A percentile compares a stretch with the other conserved stretches of the same genome.
phyloP scores from a whole-genome alignment of 2,329 filamentous ascomycete species.

The Clonostachys solani region DNA sequence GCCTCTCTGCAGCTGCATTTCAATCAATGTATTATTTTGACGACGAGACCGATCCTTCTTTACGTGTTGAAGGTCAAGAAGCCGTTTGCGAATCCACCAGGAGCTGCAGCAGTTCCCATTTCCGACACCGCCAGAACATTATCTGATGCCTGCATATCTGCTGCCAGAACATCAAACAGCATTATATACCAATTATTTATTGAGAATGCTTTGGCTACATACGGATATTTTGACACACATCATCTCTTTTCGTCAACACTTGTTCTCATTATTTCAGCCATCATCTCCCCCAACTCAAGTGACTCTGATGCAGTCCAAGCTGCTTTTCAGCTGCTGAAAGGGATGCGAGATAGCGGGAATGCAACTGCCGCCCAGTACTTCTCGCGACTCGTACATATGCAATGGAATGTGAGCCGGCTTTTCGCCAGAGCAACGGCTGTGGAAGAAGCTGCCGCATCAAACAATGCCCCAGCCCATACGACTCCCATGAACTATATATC shows the following conservation, averaged over 20 bases:
- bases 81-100: conserved; percentile 2
- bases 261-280: conserved; percentile 8
- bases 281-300: conserved; percentile 6
- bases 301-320: conserved; percentile 8
- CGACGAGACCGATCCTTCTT: conserved; percentile 6
- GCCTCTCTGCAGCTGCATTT: conserved; percentile 7
- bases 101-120: neutral
- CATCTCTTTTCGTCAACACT: conserved; percentile 8
- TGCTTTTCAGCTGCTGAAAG: conserved; percentile 6
- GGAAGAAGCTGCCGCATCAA: neutral
- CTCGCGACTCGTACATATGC: conserved; percentile 5
- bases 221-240: conserved; percentile 7
- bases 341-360: conserved; percentile 8
- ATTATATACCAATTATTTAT: conserved; percentile 7
- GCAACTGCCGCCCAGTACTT: conserved; percentile 5
- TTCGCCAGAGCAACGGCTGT: conserved; percentile 2
- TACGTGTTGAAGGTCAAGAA: conserved; percentile 6
- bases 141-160: conserved; percentile 6
- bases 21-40: conserved; percentile 9
- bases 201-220: conserved; percentile 7
- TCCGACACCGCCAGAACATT: conserved; percentile 7
- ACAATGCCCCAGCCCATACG: neutral
- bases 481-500: neutral
- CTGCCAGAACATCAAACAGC: conserved; percentile 6
- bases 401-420: conserved; percentile 5